phyloP scores from a whole-genome alignment of 2,329 filamentous ascomycete genomes.

The Penicillium sp. region DNA sequence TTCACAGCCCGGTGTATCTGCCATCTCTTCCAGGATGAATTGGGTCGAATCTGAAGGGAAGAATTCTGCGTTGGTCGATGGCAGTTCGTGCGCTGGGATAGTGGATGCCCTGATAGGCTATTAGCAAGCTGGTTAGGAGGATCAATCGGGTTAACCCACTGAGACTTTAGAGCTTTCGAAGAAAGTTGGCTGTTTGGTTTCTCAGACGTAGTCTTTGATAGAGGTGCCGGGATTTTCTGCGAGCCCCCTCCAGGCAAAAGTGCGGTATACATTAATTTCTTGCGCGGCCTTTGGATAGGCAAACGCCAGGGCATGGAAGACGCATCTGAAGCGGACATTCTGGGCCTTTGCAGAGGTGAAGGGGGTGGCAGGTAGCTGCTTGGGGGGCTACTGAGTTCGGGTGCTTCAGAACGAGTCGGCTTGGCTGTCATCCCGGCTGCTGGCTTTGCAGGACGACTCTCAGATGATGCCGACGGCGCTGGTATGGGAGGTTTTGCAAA shows the following conservation, averaged over 20 bases:
- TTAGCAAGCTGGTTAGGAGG: conserved; percentile 10
- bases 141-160: conserved; percentile 31
- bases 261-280: conserved; percentile 45
- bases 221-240: conserved; percentile 11
- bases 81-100: conserved; percentile 1
- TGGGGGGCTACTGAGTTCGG: neutral
- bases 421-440: too few species aligned
- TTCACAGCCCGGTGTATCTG: conserved; percentile 8
- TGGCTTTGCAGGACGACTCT: neutral
- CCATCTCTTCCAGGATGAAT: conserved; percentile 28
- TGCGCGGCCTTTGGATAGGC: conserved; percentile 36
- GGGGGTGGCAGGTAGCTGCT: neutral
- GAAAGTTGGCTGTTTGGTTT: conserved; percentile 4
- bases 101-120: conserved; percentile 5
- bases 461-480: neutral
- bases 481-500: conserved; percentile 2
- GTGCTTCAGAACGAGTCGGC: neutral
- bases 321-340: too few species aligned
- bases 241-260: conserved; percentile 28
- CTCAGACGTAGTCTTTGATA: conserved; percentile 7
- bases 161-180: conserved; percentile 13
- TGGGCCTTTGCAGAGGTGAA: too few species aligned
- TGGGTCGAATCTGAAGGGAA: conserved; percentile 30
- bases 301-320: conserved; percentile 32
- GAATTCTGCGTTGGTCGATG: conserved; percentile 25